Evolutionary conservation across 2,329 filamentous ascomycete genomes (phyloP).

Genomic region (Tolypocladium tropicale): DNA sequence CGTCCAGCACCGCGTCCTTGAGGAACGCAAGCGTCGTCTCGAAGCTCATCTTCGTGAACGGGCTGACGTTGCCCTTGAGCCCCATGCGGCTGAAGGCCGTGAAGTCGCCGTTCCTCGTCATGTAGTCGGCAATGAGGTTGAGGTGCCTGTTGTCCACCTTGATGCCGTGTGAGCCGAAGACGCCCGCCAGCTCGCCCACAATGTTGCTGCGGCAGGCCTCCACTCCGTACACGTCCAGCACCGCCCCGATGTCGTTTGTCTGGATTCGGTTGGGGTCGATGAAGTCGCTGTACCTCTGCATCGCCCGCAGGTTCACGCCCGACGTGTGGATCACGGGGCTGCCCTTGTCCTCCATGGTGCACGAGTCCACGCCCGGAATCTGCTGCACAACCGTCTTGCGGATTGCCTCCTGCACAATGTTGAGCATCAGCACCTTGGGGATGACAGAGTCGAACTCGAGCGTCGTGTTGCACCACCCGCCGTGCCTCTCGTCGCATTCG

Average conservation of each 20-base stretch:
- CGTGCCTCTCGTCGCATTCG: constrained; percentile 64
- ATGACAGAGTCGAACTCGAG: constrained; percentile 72
- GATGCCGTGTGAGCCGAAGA: constrained; percentile 89
- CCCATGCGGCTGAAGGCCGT: constrained; percentile 89
- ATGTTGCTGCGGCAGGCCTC: constrained; percentile 86
- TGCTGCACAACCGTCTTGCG: constrained; percentile 77
- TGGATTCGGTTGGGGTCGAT: constrained; percentile 79
- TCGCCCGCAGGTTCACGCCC: constrained; percentile 80
- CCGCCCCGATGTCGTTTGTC: constrained; percentile 86
- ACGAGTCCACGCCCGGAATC: constrained; percentile 65
- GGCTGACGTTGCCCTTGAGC: constrained; percentile 71
- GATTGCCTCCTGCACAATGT: constrained; percentile 74
- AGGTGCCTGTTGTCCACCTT: constrained; percentile 84
- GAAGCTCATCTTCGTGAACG: constrained; percentile 98
- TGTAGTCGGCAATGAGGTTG: constrained; percentile 92
- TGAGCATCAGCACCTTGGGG: constrained; percentile 88
- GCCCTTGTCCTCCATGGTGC: constrained; percentile 49
- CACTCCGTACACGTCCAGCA: constrained; percentile 80
- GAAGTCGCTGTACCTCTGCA: constrained; percentile 78
- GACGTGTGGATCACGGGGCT: constrained; percentile 60
- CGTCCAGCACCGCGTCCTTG: constrained; percentile 81
- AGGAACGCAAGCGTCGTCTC: constrained; percentile 94
- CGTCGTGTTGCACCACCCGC: constrained; percentile 68
- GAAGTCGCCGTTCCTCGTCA: constrained; percentile 90
- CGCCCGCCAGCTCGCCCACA: constrained; percentile 71